Percentiles rank a stretch among this genome's conserved stretches.
These are phyloP conservation scores for Hanseniaspora lindneri DNA, from an alignment of 805 yeast species.

Conservation along the genomic window DNA sequence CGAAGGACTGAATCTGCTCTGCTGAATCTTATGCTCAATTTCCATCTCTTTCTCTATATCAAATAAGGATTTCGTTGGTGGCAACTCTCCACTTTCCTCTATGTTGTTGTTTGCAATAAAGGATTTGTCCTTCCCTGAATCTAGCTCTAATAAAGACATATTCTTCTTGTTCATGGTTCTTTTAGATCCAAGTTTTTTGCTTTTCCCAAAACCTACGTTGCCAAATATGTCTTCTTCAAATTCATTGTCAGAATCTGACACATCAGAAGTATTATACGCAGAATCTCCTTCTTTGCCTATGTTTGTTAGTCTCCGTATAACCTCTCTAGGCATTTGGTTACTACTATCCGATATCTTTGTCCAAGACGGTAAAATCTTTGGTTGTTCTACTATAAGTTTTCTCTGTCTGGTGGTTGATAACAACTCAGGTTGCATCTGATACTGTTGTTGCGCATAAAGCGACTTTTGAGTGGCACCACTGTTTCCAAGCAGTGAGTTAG, in stretches of 20 bases:
- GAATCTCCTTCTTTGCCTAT: conserved; percentile 3
- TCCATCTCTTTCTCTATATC: conserved; percentile 35
- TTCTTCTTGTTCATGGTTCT: conserved; percentile 9
- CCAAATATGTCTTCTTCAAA: conserved; percentile 16
- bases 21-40: conserved; percentile 17
- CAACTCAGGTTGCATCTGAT: conserved; percentile 7
- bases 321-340: conserved; percentile 13
- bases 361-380: conserved; percentile 13
- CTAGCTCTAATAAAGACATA: neutral
- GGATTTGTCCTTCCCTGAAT: neutral
- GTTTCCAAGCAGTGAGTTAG: conserved; percentile 2
- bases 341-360: conserved; percentile 2
- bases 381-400: conserved; percentile 9
- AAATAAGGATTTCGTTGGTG: conserved; percentile 32
- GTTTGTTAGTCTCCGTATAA: conserved; percentile 10
- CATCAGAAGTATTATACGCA: neutral
- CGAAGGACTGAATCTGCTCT: conserved; percentile 17
- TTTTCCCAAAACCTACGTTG: conserved; percentile 14
- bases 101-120: conserved; percentile 18
- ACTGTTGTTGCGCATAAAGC: conserved; percentile 14
- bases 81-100: conserved; percentile 32
- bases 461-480: conserved; percentile 16
- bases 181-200: conserved; percentile 7
- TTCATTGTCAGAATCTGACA: conserved; percentile 9
- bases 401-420: conserved; percentile 3